Base-by-base conservation (phyloP, 2,329 filamentous ascomycete species). In the Stemphylium beticola region DNA sequence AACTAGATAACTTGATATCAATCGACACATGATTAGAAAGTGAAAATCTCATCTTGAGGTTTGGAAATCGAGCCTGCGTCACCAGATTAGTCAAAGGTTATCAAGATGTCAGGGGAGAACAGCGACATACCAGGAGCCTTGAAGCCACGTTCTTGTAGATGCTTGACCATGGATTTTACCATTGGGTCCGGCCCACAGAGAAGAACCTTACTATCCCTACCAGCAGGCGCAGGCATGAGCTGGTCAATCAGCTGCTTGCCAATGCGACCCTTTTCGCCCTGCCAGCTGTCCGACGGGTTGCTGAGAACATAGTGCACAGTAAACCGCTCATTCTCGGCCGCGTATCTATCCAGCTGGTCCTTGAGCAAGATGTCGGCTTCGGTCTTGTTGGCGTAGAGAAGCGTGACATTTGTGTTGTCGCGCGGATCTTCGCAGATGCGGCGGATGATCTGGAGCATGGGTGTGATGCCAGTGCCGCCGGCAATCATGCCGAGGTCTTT, bases 151-250 rank as follows among this genome's bases (percentile, higher is more conserved):
- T 61, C 43, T 24, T 61, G 53, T 33, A 61, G 18, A 10, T 49
- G 39, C 0, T 49, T 43, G 11, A 56, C 48, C 58, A 61, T 60
- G 2, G 36, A 36, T 2, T 53, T 48, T 29, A 56, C 51, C 56
- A 58, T 58, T 1, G 48, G 53, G 3, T 58, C 56, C 14, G 57
- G 57, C 49, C 93, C 93, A 73, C 93, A 98, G 63, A 98, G 83
- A 57, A 98, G 84, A 65, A 98, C 85, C 85, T 97, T 98, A 80
- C 96, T 88, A 71, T 98, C 92, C 51, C 83, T 79, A 52, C 91
- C 90, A 6, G 56, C 56, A 12, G 57, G 57, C 1, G 45, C 42
- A 11, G 57, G 57, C 5, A 60, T 40, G 14, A 46, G 10, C 5
- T 48, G n/a, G 3, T 60, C 41, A 10, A 60, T 54, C 46, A 60